These are phyloP conservation scores for Auricularia sp. DNA, from an alignment of 768 basidiomycete species.

Conservation along the genomic window DNA sequence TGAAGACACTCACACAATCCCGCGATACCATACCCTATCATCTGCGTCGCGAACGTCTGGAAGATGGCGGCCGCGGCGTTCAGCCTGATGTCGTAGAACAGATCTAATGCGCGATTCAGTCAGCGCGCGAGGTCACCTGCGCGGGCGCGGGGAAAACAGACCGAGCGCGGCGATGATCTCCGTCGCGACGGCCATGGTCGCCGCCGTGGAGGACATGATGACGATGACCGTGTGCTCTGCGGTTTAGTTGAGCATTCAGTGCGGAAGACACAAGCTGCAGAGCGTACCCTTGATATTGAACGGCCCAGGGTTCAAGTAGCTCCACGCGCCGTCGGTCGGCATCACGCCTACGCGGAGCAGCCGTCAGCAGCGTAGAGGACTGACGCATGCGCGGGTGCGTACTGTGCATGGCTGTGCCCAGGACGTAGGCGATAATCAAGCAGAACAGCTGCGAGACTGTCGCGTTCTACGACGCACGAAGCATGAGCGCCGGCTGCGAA, in stretches of 20 bases:
- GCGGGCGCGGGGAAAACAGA: slow-evolving; percentile 13
- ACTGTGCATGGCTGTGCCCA: slow-evolving; percentile 41
- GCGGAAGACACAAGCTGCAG: neutral
- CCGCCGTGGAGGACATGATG: slow-evolving; percentile 51
- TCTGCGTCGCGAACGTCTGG: slow-evolving; percentile 44
- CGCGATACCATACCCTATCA: slow-evolving; percentile 25
- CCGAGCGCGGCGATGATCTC: slow-evolving; percentile 50
- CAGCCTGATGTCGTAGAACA: slow-evolving; percentile 42
- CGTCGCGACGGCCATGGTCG: slow-evolving; percentile 47
- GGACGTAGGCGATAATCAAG: slow-evolving; percentile 45
- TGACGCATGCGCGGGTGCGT: slow-evolving; percentile 21
- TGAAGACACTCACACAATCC: slow-evolving; percentile 16
- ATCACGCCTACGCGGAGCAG: slow-evolving; percentile 22
- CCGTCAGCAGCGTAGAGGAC: neutral
- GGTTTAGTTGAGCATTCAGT: slow-evolving; percentile 10
- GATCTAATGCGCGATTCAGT: slow-evolving; percentile 22
- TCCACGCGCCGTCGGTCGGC: slow-evolving; percentile 37
- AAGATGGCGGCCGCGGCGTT: slow-evolving; percentile 44
- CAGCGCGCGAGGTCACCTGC: neutral
- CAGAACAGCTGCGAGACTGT: slow-evolving; percentile 46
- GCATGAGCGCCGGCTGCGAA: neutral
- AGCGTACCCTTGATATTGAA: slow-evolving; percentile 43
- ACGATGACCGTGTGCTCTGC: slow-evolving; percentile 56
- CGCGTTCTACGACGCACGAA: slow-evolving; percentile 33
- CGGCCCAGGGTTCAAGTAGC: slow-evolving; percentile 52